Evolutionary conservation across 2,329 filamentous ascomycete species (phyloP).

Genomic region (Tetracladium maxilliforme): DNA sequence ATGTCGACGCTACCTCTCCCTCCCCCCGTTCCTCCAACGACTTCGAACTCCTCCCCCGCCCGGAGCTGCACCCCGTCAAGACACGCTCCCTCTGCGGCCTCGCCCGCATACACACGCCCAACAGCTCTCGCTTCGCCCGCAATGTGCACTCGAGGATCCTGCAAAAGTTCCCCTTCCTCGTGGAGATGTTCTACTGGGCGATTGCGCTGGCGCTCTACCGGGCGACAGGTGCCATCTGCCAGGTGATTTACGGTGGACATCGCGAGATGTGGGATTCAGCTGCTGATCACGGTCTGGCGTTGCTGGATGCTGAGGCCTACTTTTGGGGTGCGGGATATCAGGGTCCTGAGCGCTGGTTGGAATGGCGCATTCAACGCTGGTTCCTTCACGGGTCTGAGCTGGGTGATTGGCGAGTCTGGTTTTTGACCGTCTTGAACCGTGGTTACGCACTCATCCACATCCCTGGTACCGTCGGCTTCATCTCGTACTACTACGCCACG

Average conservation of each 20-base stretch:
- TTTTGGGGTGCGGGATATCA: conserved; percentile 30
- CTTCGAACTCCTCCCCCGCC: conserved; percentile 9
- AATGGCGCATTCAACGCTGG: conserved; percentile 40
- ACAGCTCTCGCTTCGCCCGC: conserved; percentile 43
- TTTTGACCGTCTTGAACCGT: conserved; percentile 40
- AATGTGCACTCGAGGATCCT: conserved; percentile 46
- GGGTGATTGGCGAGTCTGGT: too few relatives aligned
- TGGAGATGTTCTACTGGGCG: conserved; percentile 56
- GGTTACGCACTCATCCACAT: conserved; percentile 46
- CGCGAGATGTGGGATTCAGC: conserved; percentile 40
- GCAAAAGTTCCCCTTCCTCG: conserved; percentile 49
- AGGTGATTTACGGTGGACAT: conserved; percentile 17
- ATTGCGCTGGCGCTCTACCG: conserved; percentile 25
- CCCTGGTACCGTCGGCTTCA: conserved; percentile 44
- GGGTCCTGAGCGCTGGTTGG: conserved; percentile 34
- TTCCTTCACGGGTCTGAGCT: conserved; percentile 37
- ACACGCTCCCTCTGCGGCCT: conserved; percentile 32
- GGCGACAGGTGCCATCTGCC: conserved; percentile 11
- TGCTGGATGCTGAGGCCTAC: conserved; percentile 39
- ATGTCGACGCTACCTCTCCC: conserved; percentile 10
- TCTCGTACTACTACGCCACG: conserved; percentile 48
- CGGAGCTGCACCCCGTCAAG: conserved; percentile 27
- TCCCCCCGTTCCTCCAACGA: conserved; percentile 13
- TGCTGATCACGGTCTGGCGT: conserved; percentile 35
- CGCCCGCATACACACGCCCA: conserved; percentile 38